Percentiles rank a stretch among this genome's conserved stretches.
phyloP scores from a whole-genome alignment of 768 basidiomycete species.

The Coprinopsis marcescibilis region DNA sequence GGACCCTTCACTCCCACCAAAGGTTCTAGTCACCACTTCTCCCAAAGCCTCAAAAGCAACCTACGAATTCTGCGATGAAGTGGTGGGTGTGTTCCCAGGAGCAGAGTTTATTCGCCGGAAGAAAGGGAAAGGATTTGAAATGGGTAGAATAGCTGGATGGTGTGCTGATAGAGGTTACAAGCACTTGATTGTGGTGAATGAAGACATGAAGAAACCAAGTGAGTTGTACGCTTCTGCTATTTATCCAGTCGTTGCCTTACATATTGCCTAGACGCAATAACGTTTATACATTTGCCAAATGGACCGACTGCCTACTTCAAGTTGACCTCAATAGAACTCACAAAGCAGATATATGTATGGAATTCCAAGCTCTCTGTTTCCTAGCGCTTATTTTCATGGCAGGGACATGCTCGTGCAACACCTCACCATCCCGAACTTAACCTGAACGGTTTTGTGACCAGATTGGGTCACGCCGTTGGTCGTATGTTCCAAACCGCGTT shows the following conservation, averaged over 20 bases:
- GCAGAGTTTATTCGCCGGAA: constrained; percentile 84
- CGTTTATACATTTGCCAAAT: constrained; percentile 81
- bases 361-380: too few relatives aligned
- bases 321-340: constrained; percentile 80
- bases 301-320: constrained; percentile 97
- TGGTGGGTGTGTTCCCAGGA: constrained; percentile 86
- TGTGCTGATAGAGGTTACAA: constrained; percentile 84
- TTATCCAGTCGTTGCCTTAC: neutral
- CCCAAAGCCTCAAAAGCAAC: constrained; percentile 83
- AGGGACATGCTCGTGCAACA: constrained; percentile 92
- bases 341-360: constrained; percentile 81
- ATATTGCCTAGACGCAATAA: constrained; percentile 72
- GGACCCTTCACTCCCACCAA: constrained; percentile 72
- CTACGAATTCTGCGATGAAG: constrained; percentile 89
- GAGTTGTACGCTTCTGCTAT: constrained; percentile 25
- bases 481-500: constrained; percentile 96
- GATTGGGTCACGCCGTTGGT: constrained; percentile 89
- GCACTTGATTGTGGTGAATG: constrained; percentile 89
- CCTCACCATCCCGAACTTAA: constrained; percentile 94
- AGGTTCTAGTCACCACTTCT: constrained; percentile 87
- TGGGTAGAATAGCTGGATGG: constrained; percentile 91
- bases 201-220: constrained; percentile 94
- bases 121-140: constrained; percentile 85
- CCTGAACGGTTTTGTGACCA: constrained; percentile 89
- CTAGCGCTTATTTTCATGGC: too few relatives aligned